Evolutionary conservation across 2,329 filamentous ascomycete genomes (phyloP), one percentile per base, ranked within the genome.

Genomic region (Alternaria rosae): DNA sequence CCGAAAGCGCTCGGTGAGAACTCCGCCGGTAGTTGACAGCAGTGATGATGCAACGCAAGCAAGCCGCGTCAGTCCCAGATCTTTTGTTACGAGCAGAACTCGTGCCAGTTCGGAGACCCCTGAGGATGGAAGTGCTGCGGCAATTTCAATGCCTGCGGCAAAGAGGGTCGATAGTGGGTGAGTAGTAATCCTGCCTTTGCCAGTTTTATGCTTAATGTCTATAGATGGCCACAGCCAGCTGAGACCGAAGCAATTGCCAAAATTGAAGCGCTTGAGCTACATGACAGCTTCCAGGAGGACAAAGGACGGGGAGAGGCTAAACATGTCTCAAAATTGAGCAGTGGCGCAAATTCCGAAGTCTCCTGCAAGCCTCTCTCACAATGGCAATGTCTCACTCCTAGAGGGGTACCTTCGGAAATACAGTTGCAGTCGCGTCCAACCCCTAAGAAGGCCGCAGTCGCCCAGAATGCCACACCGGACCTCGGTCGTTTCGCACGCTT

Each of bases 401-500:
- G 67, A 28, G 63, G 61, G 26, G 54, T 64, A n/a, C 66, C 66
- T 11, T 57, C 62, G 13, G 63, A 67, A 15, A 61, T 61, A 13
- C 59, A 61, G 32, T 66, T 74, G 30, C 65, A 67, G 21, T 61
- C 69, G 17, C 65, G 62, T 41, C 60, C 67, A 1, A 54, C 50
- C n/a, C 50, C 63, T 17, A 59, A 65, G 6, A 72, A 71, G 25
- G 63, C 64, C 20, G 58, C 68, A 12, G 57, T 64, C 25, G 57
- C 65, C 4, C 67, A 71, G 13, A 72, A 64, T 54, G 73, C 59
- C 28, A 62, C 69, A 9, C 23, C 72, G 8, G 73, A 75, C 25
- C 71, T 76, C 32, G 78, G 70, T 20, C 75, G 81, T 9, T 79
- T 88, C 59, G 85, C 87, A 71, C 81, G 83, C 9, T 85, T 87